A percentile compares a stretch with the other conserved stretches of the same genome.
These are phyloP conservation scores for Suillus luteus DNA, from an alignment of 768 basidiomycete species.

Conservation along the genomic window DNA sequence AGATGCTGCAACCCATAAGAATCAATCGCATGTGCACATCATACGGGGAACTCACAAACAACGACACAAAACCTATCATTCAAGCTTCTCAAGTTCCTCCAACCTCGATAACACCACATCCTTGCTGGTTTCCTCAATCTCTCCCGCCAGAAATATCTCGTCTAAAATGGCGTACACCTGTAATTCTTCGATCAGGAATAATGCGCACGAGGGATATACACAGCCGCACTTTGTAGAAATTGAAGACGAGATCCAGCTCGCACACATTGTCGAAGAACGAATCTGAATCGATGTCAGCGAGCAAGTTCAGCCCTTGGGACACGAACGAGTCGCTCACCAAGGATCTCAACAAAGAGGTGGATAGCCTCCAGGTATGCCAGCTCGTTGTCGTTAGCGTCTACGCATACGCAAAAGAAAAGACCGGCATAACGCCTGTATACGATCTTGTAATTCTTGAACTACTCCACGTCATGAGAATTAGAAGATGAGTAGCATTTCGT, in stretches of 20 bases:
- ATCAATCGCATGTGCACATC: not conserved
- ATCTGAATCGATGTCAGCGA: constrained; percentile 49
- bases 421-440: constrained; percentile 97
- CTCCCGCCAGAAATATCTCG: constrained; percentile 97
- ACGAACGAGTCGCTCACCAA: constrained; percentile 58
- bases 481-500: not conserved
- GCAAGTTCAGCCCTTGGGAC: not conserved
- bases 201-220: constrained; percentile 7
- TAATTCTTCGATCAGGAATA: not conserved
- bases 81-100: constrained; percentile 91
- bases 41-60: not conserved
- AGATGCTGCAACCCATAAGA: not conserved
- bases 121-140: constrained; percentile 98
- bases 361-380: constrained; percentile 97
- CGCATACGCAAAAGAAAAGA: constrained; percentile 96
- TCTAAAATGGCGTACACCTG: constrained; percentile 98
- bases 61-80: constrained; percentile 43
- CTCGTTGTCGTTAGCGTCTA: constrained; percentile 98
- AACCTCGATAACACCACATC: constrained; percentile 90
- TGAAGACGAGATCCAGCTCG: constrained; percentile 97
- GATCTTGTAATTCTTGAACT: constrained; percentile 99
- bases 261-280: constrained; percentile 99
- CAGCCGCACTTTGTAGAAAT: constrained; percentile 85
- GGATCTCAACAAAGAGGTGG: constrained; percentile 96
- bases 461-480: constrained; percentile 14